Evolutionary conservation across 2,329 filamentous ascomycete genomes (phyloP).

Genomic region (Raffaelea albimanens): DNA sequence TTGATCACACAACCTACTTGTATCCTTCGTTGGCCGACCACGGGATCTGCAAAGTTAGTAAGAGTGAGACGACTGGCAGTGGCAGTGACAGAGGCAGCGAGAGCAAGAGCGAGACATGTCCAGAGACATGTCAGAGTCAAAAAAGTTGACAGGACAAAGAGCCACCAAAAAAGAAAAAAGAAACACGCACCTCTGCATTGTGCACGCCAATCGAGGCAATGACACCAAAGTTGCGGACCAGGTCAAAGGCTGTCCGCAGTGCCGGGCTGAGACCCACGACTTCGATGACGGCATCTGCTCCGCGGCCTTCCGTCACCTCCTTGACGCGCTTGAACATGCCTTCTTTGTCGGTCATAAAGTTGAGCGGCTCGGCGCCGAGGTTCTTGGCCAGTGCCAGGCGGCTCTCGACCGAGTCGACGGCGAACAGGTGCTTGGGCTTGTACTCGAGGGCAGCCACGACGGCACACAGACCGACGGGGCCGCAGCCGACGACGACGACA

Average conservation of each 20-base stretch:
- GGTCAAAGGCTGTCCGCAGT: slow-evolving; percentile 59
- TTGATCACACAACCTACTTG: slow-evolving; percentile 28
- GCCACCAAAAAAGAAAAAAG: not conserved
- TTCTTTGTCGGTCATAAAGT: slow-evolving; percentile 60
- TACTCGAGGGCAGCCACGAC: slow-evolving; percentile 68
- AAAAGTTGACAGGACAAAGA: no score
- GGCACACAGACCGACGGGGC: slow-evolving; percentile 77
- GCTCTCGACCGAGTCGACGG: slow-evolving; percentile 68
- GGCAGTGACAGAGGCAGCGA: no score
- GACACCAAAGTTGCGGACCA: slow-evolving; percentile 62
- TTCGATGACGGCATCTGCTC: slow-evolving; percentile 78
- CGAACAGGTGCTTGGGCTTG: slow-evolving; percentile 66
- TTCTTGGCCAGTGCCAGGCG: slow-evolving; percentile 63
- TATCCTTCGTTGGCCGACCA: slow-evolving; percentile 58
- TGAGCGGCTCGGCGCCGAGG: slow-evolving; percentile 74
- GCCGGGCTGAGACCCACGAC: slow-evolving; percentile 64
- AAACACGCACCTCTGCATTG: slow-evolving; percentile 59
- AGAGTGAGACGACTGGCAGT: no score
- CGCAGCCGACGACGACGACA: slow-evolving; percentile 75
- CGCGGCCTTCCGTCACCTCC: slow-evolving; percentile 67
- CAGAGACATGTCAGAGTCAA: no score
- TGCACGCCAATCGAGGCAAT: slow-evolving; percentile 72
- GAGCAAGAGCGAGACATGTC: no score
- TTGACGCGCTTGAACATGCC: slow-evolving; percentile 60
- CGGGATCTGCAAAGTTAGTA: slow-evolving; percentile 40